Evolutionary conservation across 768 basidiomycete genomes (phyloP).

Genomic region (Suillus paluster): DNA sequence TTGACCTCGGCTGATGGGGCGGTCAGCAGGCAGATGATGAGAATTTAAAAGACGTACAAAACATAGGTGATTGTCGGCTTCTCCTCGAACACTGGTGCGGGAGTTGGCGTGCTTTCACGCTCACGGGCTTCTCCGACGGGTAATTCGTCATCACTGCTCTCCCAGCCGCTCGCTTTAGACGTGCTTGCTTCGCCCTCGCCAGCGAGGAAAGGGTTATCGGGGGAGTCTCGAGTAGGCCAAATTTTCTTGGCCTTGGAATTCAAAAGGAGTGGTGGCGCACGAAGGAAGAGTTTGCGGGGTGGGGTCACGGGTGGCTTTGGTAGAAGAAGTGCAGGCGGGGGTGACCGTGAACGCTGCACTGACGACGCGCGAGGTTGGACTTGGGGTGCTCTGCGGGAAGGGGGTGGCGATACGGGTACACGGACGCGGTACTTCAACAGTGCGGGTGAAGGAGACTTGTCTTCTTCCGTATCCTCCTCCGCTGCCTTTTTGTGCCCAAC

Average conservation of each 20-base stretch:
- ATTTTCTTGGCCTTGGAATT: slow-evolving; percentile 42
- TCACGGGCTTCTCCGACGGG: slow-evolving; percentile 36
- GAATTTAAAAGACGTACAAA: slow-evolving; percentile 54
- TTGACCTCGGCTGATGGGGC: slow-evolving; percentile 62
- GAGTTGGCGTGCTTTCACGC: slow-evolving; percentile 44
- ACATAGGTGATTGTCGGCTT: slow-evolving; percentile 71
- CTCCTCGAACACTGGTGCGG: slow-evolving; percentile 45
- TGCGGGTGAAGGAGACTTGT: slow-evolving; percentile 41
- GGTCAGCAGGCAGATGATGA: slow-evolving; percentile 5
- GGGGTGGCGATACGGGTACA: slow-evolving; percentile 67
- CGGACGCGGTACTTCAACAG: slow-evolving; percentile 37
- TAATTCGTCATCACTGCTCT: slow-evolving; percentile 41
- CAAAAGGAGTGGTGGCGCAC: slow-evolving; percentile 21
- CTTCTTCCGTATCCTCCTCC: slow-evolving; percentile 14
- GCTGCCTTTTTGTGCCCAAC: slow-evolving; percentile 18
- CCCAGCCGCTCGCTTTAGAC: slow-evolving; percentile 28
- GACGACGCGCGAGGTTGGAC: slow-evolving; percentile 34
- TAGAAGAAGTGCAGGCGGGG: slow-evolving; percentile 13
- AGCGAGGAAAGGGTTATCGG: slow-evolving; percentile 72
- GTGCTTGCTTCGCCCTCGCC: slow-evolving; percentile 36
- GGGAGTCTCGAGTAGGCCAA: slow-evolving; percentile 59
- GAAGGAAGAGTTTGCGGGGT: slow-evolving; percentile 27
- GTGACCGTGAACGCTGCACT: slow-evolving; percentile 18
- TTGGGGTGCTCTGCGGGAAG: slow-evolving; percentile 55
- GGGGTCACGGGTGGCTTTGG: slow-evolving; percentile 28